Evolutionary conservation across 768 basidiomycete genomes (phyloP), one percentile per base, ranked within the genome.

Genomic region (Podaxis sp.): DNA sequence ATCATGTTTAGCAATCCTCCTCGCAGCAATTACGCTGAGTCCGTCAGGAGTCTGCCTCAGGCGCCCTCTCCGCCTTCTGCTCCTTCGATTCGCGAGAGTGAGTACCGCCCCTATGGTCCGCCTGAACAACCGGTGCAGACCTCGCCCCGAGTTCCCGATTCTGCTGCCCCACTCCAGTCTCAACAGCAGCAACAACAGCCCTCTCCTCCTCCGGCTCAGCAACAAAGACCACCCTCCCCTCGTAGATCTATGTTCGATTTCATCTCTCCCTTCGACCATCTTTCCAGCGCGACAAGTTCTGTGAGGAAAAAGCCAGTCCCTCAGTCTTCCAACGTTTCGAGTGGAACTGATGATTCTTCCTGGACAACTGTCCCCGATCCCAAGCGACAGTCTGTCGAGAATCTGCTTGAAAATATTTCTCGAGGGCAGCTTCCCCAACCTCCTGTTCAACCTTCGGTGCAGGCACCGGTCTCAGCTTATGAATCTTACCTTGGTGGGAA

Each of bases 231-330:
- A 0, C 84, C 90, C 33, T 87, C 89, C 46, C 83, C 88, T 24
- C 88, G 87, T 68, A 88, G 89, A 73, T 89, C 90, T 54, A 86
- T 93, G 83, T 95, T 95, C 68, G 91, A 93, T 42, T 94, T 91
- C 64, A 82, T 89, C 55, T 92, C 91, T 54, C 88, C 93, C 2
- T 93, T 94, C 68, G 92, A 95, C 67, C 92, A 90, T 26, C 81
- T 94, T 52, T 81, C 85, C 7, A 75, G 81, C n/a, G 71, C 82
- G 39, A 65, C 83, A 0, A 71, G 72, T 46, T 60, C 80, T 17
- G 72, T 82, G 59, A 90, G 89, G 79, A 90, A 92, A 72, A 92
- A 91, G 71, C 86, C 89, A 19, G 83, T 84, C 2, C 89, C 87
- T 11, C 65, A 77, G 52, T 65, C 80, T 17, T 64, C 82, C 8